Percentiles rank a stretch among this genome's conserved stretches.
Conservation (phyloP, 768 basidiomycete genomes). For the Russula sp. region DNA sequence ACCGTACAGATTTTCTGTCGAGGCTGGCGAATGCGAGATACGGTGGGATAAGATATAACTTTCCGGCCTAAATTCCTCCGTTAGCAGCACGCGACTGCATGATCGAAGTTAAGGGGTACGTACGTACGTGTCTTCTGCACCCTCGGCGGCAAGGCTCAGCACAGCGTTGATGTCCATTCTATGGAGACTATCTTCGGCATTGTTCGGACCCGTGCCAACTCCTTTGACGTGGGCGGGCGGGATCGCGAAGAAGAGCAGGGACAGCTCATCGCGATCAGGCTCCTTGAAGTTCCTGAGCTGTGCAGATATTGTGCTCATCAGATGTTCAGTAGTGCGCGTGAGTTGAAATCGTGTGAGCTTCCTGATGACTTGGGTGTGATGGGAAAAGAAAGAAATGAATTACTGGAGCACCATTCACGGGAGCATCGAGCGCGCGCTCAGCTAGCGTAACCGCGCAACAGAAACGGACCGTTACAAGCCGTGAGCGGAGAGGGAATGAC, state of each 20-base stretch:
- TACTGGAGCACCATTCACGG: not conserved
- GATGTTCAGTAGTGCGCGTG: not conserved
- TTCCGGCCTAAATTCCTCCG: conserved; percentile 64
- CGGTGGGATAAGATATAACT: conserved; percentile 80
- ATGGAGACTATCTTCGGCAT: conserved; percentile 38
- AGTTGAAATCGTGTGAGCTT: not conserved
- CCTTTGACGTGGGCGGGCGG: conserved; percentile 36
- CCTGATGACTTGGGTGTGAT: not conserved
- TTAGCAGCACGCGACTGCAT: not conserved
- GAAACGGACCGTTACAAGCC: not conserved
- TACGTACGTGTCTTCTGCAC: conserved; percentile 89
- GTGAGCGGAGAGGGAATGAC: not conserved
- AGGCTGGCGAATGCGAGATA: conserved; percentile 87
- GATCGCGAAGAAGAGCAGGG: conserved; percentile 81
- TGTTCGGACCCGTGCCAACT: conserved; percentile 22
- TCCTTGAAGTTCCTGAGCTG: conserved; percentile 90
- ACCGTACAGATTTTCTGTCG: conserved; percentile 87
- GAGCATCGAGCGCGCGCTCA: not conserved
- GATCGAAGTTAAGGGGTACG: not conserved
- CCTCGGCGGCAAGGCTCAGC: conserved; percentile 66
- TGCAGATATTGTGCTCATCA: conserved; percentile 77
- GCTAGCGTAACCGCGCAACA: not conserved
- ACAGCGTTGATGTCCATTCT: conserved; percentile 88
- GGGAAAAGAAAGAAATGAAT: not conserved
- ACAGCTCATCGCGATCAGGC: conserved; percentile 80